These are phyloP conservation scores for Alnus glutinosa DNA, from an alignment of 306 rosid genomes.

Conservation along the genomic window DNA sequence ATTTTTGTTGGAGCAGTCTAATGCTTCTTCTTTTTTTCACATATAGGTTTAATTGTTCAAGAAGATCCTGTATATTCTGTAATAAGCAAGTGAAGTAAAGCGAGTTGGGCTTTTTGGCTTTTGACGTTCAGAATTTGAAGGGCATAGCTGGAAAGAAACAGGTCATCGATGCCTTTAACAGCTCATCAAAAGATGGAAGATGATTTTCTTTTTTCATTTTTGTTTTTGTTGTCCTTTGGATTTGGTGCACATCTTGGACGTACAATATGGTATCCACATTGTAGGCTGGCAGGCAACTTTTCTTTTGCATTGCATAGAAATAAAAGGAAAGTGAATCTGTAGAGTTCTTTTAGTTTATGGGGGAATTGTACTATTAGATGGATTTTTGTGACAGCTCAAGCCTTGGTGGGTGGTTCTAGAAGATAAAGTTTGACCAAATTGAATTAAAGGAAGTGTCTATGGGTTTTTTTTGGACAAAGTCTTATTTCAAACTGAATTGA, in stretches of 20 bases:
- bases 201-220: background rate
- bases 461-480: too few species aligned
- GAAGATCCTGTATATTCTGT: conserved; percentile 32
- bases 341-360: conserved; percentile 6
- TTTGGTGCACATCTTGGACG: background rate
- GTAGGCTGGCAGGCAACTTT: conserved; percentile 5
- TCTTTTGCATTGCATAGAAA: conserved; percentile 24
- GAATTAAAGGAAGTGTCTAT: too few species aligned
- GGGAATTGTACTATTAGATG: background rate
- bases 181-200: conserved; percentile 2
- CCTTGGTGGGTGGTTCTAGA: background rate
- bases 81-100: conserved; percentile 27
- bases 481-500: too few species aligned
- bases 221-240: background rate
- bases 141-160: background rate
- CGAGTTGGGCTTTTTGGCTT: conserved; percentile 1
- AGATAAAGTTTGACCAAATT: too few species aligned
- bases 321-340: background rate
- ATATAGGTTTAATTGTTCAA: conserved; percentile 23
- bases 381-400: background rate
- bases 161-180: background rate
- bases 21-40: background rate
- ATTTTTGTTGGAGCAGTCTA: background rate
- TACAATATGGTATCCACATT: background rate
- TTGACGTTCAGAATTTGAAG: background rate